A percentile compares a stretch with the other conserved stretches of the same genome.
Conservation (phyloP, 1,284 basidiomycete genomes). For the Tilletia caries region DNA sequence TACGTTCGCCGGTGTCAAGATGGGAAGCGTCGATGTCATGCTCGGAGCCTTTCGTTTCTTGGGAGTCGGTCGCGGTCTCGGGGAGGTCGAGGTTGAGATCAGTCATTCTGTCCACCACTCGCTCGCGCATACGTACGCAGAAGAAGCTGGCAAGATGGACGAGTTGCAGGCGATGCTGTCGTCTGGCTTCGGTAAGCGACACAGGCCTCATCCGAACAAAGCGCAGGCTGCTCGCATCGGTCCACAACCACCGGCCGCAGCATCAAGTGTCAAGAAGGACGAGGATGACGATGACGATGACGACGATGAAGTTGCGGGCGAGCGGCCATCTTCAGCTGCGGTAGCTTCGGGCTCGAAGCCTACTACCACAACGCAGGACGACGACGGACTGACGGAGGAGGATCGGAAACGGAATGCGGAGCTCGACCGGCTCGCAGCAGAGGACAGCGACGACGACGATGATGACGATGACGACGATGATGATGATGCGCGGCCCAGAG, state of each 20-base stretch:
- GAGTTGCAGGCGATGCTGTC: slow-evolving; percentile 51
- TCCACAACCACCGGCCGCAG: background rate
- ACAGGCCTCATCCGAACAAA: background rate
- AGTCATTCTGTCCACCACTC: background rate
- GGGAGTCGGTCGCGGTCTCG: background rate
- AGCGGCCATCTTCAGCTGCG: too few species aligned
- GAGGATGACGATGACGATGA: slow-evolving; percentile 20
- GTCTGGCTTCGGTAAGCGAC: slow-evolving; percentile 35
- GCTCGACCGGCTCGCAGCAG: slow-evolving; percentile 20
- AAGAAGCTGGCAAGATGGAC: slow-evolving; percentile 33
- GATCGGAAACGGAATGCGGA: slow-evolving; percentile 31
- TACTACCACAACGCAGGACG: slow-evolving; percentile 18
- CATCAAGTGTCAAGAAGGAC: background rate
- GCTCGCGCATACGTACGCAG: too few species aligned
- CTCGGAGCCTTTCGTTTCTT: slow-evolving; percentile 10
- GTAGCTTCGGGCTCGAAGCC: background rate
- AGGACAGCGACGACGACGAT: slow-evolving; percentile 20
- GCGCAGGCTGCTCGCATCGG: slow-evolving; percentile 1
- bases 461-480: slow-evolving; percentile 22
- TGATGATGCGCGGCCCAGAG: slow-evolving; percentile 14
- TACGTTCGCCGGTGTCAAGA: background rate
- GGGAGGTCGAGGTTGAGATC: background rate
- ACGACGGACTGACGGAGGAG: slow-evolving; percentile 40
- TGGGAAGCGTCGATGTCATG: background rate
- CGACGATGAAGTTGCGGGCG: background rate